phyloP scores from a whole-genome alignment of 2,329 filamentous ascomycete genomes.

The Colletotrichum chlorophyti region DNA sequence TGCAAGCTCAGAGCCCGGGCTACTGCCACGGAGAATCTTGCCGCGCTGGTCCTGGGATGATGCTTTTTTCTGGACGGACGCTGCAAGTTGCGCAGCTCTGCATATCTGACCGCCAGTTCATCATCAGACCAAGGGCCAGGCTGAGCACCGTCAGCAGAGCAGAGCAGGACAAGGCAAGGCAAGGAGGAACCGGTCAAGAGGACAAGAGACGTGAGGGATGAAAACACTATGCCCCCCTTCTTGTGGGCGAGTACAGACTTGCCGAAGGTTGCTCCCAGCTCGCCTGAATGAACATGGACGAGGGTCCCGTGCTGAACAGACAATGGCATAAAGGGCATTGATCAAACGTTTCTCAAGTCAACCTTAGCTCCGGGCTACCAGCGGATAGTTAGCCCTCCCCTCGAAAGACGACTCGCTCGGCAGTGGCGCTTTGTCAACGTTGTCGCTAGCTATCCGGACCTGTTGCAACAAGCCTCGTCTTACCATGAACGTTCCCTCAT shows the following conservation, averaged over 20 bases:
- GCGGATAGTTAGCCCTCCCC: conserved; percentile 9
- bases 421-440: conserved; percentile 26
- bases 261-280: conserved; percentile 7
- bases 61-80: conserved; percentile 20
- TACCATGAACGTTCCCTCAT: too few relatives aligned
- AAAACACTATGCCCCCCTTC: too few relatives aligned
- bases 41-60: conserved; percentile 34
- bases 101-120: conserved; percentile 59
- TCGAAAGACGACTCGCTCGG: conserved; percentile 26
- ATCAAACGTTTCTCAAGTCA: conserved; percentile 21
- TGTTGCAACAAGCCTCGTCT: conserved; percentile 35
- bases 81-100: conserved; percentile 36
- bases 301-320: background rate
- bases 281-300: background rate
- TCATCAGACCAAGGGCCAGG: conserved; percentile 34
- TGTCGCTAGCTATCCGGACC: conserved; percentile 31
- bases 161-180: conserved; percentile 21
- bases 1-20: conserved; percentile 32
- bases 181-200: background rate
- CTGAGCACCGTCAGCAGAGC: conserved; percentile 2
- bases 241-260: conserved; percentile 12
- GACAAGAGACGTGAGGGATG: background rate
- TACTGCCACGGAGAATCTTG: conserved; percentile 35
- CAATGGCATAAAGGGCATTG: conserved; percentile 24
- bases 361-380: conserved; percentile 5